A percentile compares a stretch with the other conserved stretches of the same genome.
phyloP scores from a whole-genome alignment of 2,329 filamentous ascomycete genomes.

The Sarocladiaceae sp. region DNA sequence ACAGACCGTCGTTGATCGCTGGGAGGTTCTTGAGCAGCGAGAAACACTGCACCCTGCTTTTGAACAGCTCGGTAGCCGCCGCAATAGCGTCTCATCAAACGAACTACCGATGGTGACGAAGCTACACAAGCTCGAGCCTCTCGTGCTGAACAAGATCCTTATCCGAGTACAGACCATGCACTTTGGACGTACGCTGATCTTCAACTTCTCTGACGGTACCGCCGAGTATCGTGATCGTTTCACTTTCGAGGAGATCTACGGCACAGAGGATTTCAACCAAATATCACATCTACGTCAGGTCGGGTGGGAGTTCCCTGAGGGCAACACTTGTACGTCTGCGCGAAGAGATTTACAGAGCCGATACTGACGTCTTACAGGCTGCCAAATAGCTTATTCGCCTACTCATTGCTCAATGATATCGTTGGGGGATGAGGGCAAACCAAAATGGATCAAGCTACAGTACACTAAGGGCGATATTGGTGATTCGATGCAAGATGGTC shows the following conservation, averaged over 20 bases:
- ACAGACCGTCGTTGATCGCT: conserved; percentile 74
- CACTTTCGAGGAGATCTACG: conserved; percentile 65
- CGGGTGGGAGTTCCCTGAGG: conserved; percentile 68
- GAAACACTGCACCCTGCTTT: conserved; percentile 70
- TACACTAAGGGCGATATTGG: conserved; percentile 46
- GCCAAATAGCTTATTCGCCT: conserved; percentile 58
- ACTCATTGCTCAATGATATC: conserved; percentile 56
- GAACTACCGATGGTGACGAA: conserved; percentile 29
- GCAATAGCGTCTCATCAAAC: conserved; percentile 41
- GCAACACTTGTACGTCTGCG: conserved; percentile 54
- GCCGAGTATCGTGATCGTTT: conserved; percentile 75
- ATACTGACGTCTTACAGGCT: conserved; percentile 28
- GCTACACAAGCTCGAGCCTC: conserved; percentile 63
- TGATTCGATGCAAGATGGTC: conserved; percentile 41
- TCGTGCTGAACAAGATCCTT: conserved; percentile 66
- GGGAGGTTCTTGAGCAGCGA: conserved; percentile 71
- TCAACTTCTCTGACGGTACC: conserved; percentile 76
- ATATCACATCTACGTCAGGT: conserved; percentile 71
- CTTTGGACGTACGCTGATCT: conserved; percentile 65
- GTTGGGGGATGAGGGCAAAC: conserved; percentile 52
- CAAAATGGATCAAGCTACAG: conserved; percentile 54
- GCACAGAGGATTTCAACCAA: conserved; percentile 57
- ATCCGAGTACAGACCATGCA: conserved; percentile 65
- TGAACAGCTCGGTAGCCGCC: conserved; percentile 65
- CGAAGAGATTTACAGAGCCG: background rate